Evolutionary conservation across 768 basidiomycete genomes (phyloP), one percentile per base, ranked within the genome.

Genomic region (Lactarius evosmus): DNA sequence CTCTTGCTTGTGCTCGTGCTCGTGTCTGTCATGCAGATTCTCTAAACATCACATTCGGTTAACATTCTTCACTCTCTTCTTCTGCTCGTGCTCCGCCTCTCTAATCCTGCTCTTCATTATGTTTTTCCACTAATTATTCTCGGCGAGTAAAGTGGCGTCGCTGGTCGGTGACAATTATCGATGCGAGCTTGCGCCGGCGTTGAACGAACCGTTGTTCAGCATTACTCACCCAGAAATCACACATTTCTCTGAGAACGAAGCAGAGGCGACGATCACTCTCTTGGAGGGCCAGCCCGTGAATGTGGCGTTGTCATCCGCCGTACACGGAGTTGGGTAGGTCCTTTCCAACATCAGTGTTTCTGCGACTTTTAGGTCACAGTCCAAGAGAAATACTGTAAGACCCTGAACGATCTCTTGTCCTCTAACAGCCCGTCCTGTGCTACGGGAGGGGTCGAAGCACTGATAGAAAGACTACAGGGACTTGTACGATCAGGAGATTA

Each of bases 401-500:
- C 65, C 29, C 40, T 68, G 41, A 66, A 68, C 8, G 59, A 67
- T 58, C 66, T 68, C 7, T 60, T 68, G 49, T 50, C 50, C 30
- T 54, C 54, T 7, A 56, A 19, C n/a, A 68, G 67, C 27, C 58
- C 65, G 9, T 25, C 36, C 0, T 67, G 67, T 38, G 49, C 50
- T 9, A 27, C 66, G 4, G 58, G 54, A 40, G 57, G 55, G 27
- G 33, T 53, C 1, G 61, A 63, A 12, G 34, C 44, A 2, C 32
- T 68, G 14, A 53, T 63, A 34, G 56, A 27, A 60, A 63, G 46
- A 16, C 40, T 68, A 8, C 33, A 63, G 29, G 62, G 8, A 19
- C 54, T 66, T 57, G 36, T n/a, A 3, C 40, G 41, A 16, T 25
- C 25, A 22, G 44, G 38, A 34, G 44, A 55, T 19, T n/a, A n/a